Evolutionary conservation across 768 basidiomycete species (phyloP).

Genomic region (Suillus occidentalis): DNA sequence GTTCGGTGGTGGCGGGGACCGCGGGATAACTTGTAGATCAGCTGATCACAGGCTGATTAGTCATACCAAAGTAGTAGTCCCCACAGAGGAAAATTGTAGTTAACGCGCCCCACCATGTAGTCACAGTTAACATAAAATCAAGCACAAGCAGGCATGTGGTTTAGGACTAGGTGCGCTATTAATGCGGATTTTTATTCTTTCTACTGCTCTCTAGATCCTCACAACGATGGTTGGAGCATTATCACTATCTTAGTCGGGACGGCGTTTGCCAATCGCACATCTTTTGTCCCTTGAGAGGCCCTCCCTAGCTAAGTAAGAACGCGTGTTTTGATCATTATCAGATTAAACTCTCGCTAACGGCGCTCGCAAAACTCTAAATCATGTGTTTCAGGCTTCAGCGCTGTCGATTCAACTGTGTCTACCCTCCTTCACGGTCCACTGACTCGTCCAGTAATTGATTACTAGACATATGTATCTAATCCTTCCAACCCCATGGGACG

Average conservation of each 20-base stretch:
- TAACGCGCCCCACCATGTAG: not conserved
- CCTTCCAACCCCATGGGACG: not conserved
- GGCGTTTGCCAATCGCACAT: not conserved
- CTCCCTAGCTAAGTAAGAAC: not conserved
- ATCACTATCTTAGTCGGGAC: not conserved
- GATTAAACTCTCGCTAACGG: not conserved
- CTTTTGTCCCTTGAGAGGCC: not conserved
- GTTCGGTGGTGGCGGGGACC: not conserved
- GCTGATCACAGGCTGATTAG: not conserved
- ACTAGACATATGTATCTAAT: not conserved
- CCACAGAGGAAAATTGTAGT: not conserved
- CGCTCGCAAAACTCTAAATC: not conserved
- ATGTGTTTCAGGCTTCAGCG: not conserved
- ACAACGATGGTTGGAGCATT: not conserved
- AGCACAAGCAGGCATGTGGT: not conserved
- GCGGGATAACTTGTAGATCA: not conserved
- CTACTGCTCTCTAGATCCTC: not conserved
- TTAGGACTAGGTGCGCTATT: slow-evolving; percentile 1
- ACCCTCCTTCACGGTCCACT: not conserved
- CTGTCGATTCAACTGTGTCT: not conserved
- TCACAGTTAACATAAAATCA: not conserved
- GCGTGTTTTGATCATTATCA: not conserved
- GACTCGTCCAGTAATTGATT: not conserved
- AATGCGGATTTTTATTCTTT: not conserved
- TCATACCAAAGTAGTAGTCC: not conserved